Evolutionary conservation across 2,329 filamentous ascomycete species (phyloP).

Genomic region (Sclerotinia nivalis): DNA sequence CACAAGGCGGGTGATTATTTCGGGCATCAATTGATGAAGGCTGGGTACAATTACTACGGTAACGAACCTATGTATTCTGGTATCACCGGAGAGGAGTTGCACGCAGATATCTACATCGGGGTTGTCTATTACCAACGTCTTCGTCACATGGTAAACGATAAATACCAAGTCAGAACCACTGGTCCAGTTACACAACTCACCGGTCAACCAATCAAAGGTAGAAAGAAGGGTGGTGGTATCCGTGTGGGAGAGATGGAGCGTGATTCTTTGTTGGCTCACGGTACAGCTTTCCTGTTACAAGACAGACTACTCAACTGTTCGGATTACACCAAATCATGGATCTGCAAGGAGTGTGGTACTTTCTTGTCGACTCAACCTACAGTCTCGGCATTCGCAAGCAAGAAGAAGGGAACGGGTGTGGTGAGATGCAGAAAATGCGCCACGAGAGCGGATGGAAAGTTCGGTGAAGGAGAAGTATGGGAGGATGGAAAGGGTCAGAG

Average conservation of each 20-base stretch:
- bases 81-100: conserved; percentile 91
- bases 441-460: conserved; percentile 40
- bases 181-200: conserved; percentile 88
- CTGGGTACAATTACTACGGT: conserved; percentile 96
- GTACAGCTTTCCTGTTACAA: conserved; percentile 90
- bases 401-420: conserved; percentile 65
- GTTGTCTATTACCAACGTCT: conserved; percentile 98
- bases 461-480: conserved; percentile 74
- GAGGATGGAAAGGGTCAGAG: conserved; percentile 84
- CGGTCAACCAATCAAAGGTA: conserved; percentile 94
- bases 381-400: conserved; percentile 64
- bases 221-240: conserved; percentile 96
- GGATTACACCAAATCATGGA: conserved; percentile 85
- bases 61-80: conserved; percentile 99
- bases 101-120: conserved; percentile 93
- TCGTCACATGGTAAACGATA: conserved; percentile 99
- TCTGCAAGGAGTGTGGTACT: conserved; percentile 85
- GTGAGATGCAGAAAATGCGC: conserved; percentile 83
- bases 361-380: conserved; percentile 87
- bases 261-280: conserved; percentile 91
- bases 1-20: conserved; percentile 94
- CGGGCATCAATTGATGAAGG: conserved; percentile 90
- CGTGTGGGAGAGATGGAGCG: conserved; percentile 99
- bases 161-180: conserved; percentile 96
- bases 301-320: conserved; percentile 97